Base-by-base conservation (phyloP, 192 early-diverging fungal genomes). In the Mortierella claussenii region DNA sequence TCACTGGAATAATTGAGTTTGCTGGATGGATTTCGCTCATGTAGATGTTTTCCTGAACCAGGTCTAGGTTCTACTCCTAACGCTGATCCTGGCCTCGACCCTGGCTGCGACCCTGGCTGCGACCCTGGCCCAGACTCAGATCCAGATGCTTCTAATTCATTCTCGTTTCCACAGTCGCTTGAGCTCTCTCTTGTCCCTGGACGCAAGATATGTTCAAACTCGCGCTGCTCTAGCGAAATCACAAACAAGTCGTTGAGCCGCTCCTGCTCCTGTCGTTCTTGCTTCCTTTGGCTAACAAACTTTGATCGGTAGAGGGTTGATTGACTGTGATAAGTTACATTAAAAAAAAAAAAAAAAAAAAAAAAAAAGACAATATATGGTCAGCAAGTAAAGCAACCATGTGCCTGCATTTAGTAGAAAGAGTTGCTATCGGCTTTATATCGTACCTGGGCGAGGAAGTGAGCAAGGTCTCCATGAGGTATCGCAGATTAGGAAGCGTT, bases 401-500 rank as follows among this genome's bases (percentile, higher is more conserved):
- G 3, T 49, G 6, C 5, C 7, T 49, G 4, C n/a, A 24, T 13
- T 8, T 15, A 32, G 18, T 31, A 5, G 18, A 53, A 28, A 8
- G 26, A 32, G 12, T 20, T 7, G 24, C 18, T n/a, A n/a, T n/a
- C n/a, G n/a, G n/a, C n/a, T n/a, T n/a, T n/a, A n/a, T n/a, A n/a
- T n/a, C 30, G 7, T 75, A 75, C 70, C 24, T 58, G 13, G 68
- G 66, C 9, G 82, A 83, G 1, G 81, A 78, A 7, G 85, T 85
- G 11, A 88, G 55, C 7, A 85, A 34, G 2, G 70, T 71, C 57
- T 85, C 80, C 44, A 92, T 88, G 17, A 92, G 60, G 24, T 81
- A 73, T 51, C 88, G 82, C 33, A 94, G 68, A 55, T 94, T 94
- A 15, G 91, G 88, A 2, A 94, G 79, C 26, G 91, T 94, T 46